Conservation (phyloP, 2,329 filamentous ascomycete genomes). For the Alternaria sp. region DNA sequence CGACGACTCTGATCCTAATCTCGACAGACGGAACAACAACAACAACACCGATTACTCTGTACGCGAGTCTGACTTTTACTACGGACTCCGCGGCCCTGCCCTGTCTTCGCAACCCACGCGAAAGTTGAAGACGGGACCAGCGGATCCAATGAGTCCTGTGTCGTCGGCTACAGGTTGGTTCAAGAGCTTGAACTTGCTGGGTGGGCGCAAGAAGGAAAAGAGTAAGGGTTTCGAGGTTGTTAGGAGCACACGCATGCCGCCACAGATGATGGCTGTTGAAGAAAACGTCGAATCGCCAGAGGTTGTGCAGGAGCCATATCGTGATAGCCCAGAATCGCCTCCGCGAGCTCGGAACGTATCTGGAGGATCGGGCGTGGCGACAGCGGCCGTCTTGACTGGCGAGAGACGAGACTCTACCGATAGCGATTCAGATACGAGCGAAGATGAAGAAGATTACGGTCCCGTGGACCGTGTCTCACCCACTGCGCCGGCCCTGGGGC, state of each 20-base stretch:
- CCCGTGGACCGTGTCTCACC: conserved; percentile 57
- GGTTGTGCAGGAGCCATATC: conserved; percentile 57
- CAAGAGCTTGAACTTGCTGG: conserved; percentile 70
- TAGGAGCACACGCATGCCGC: conserved; percentile 82
- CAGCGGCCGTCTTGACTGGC: conserved; percentile 25
- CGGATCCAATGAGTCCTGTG: conserved; percentile 91
- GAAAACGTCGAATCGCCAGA: conserved; percentile 64
- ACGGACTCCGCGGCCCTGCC: conserved; percentile 87
- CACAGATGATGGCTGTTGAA: conserved; percentile 70
- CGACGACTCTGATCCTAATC: conserved; percentile 63
- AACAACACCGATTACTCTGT: conserved; percentile 81
- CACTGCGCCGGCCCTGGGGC: conserved; percentile 65
- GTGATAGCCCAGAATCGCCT: conserved; percentile 57
- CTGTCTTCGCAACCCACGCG: conserved; percentile 81
- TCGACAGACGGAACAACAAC: conserved; percentile 66
- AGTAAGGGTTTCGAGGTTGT: conserved; percentile 98
- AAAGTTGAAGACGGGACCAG: conserved; percentile 90
- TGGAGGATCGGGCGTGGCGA: conserved; percentile 23
- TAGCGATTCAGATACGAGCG: conserved; percentile 46
- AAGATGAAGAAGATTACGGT: conserved; percentile 52
- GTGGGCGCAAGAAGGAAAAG: conserved; percentile 90
- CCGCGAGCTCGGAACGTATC: conserved; percentile 8
- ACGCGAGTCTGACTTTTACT: conserved; percentile 96
- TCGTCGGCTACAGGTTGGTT: conserved; percentile 92
- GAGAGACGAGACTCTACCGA: conserved; percentile 56